These are phyloP conservation scores for Diphasiastrum complanatum DNA, from an alignment of 83 land plant genomes.

Conservation along the genomic window DNA sequence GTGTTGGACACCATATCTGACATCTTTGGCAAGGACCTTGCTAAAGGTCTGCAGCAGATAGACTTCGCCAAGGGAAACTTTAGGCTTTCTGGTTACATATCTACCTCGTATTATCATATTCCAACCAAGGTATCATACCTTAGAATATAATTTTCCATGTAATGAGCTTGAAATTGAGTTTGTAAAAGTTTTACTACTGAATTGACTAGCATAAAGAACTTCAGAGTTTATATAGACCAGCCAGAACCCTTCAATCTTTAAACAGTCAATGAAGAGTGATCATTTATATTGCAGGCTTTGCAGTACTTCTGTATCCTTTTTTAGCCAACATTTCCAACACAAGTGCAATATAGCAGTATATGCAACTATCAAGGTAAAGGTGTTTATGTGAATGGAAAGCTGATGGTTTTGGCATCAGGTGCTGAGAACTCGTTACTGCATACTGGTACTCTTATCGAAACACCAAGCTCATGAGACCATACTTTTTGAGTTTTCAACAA, in stretches of 20 bases:
- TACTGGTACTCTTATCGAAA: too few species aligned
- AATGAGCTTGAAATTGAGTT: neutral
- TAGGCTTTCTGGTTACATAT: slow-evolving; percentile 69
- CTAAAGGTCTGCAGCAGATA: slow-evolving; percentile 38
- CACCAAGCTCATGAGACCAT: neutral
- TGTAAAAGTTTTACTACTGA: neutral
- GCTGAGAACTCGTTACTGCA: too few species aligned
- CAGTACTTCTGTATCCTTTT: slow-evolving; percentile 92
- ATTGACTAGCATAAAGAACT: too few species aligned
- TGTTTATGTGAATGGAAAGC: too few species aligned
- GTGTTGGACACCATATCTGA: slow-evolving; percentile 43
- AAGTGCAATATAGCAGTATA: too few species aligned
- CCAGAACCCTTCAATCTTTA: too few species aligned
- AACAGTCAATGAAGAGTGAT: too few species aligned
- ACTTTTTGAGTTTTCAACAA: neutral
- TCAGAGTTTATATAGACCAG: too few species aligned
- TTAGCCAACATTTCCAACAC: neutral
- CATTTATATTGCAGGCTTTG: slow-evolving; percentile 52
- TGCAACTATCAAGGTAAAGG: too few species aligned
- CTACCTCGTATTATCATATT: slow-evolving; percentile 32
- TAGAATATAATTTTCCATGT: neutral
- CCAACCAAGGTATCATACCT: slow-evolving; percentile 46
- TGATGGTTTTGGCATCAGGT: too few species aligned
- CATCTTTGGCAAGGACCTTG: slow-evolving; percentile 52
- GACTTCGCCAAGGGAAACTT: slow-evolving; percentile 44